Evolutionary conservation across 257 asterid species (phyloP).

Genomic region (Dorcoceras hygrometricum): DNA sequence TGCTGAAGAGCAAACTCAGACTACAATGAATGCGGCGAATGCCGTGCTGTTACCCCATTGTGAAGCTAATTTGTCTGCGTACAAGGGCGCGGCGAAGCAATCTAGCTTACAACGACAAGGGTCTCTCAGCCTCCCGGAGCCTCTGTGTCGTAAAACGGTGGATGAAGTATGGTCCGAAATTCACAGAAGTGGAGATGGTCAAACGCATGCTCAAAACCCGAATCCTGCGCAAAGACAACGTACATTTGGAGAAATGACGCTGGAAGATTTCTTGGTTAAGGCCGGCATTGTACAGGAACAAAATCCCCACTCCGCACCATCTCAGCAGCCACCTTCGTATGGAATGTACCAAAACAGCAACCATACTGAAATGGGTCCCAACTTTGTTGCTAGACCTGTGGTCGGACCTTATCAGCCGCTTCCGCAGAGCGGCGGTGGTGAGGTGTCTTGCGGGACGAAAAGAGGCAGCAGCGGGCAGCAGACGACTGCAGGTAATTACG

Average conservation of each 20-base stretch:
- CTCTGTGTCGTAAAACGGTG: conserved; percentile 60
- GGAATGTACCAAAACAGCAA: conserved; percentile 37
- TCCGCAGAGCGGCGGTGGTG: conserved; percentile 41
- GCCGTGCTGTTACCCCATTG: conserved; percentile 23
- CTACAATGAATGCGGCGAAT: not conserved
- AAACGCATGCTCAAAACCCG: conserved; percentile 25
- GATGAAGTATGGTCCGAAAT: conserved; percentile 84
- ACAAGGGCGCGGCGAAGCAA: conserved; percentile 35
- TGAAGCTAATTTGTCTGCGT: conserved; percentile 22
- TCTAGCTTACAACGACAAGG: conserved; percentile 62
- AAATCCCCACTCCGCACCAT: conserved; percentile 18
- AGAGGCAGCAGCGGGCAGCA: conserved; percentile 39
- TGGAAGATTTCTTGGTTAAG: conserved; percentile 69
- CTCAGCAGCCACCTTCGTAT: conserved; percentile 38
- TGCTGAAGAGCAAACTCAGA: conserved; percentile 57
- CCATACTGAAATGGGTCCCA: conserved; percentile 24
- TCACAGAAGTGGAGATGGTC: conserved; percentile 27
- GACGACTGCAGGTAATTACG: conserved; percentile 26
- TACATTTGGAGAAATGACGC: conserved; percentile 75
- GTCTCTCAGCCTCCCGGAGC: conserved; percentile 58
- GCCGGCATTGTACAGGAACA: conserved; percentile 76
- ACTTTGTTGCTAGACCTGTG: conserved; percentile 34
- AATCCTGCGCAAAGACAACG: conserved; percentile 41
- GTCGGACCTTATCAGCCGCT: conserved; percentile 29
- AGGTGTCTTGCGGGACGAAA: conserved; percentile 36